Evolutionary conservation across 2,329 filamentous ascomycete genomes (phyloP), one percentile per base, ranked within the genome.

Genomic region (Blastomyces silverae): DNA sequence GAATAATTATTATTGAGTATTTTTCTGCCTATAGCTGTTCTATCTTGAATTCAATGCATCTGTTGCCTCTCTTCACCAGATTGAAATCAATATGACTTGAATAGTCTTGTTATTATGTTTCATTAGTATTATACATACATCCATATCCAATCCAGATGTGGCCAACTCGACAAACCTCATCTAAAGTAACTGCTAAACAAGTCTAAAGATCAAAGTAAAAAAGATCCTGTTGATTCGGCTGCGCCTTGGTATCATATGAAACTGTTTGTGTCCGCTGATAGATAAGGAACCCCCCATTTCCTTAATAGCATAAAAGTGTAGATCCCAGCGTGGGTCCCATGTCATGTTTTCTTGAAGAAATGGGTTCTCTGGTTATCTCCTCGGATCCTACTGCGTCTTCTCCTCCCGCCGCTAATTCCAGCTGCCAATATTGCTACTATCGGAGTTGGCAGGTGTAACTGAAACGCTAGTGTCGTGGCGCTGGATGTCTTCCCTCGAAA

Each of bases 51-150:
- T 15, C 13, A 44, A 17, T 20, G 1, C 1, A 44, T 44, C 17
- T 17, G 15, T 44, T 44, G 1, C 17, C 42, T 20, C 42, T 15
- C 42, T 44, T 44, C 15, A 20, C 42, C 5, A 15, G 15, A 44
- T 17, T 5, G 17, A 4, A 20, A 4, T 44, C 42, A 17, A 44
- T 15, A 17, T 37, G 8, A 4, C 10, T 34, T 37, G 34, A 20
- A 1, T 15, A 5, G 17, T 44, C n/a, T 44, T 44, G 2, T 44
- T 17, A 17, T 44, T 44, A 44, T 37, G 34, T 15, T 52, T 11
- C n/a, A 28, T 11, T 53, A 53, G 4, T 53, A 52, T 22, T 52
- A 53, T 53, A 53, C 50, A 53, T 28, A 53, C 50, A 53, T 28
- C 13, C 22, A 53, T 28, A 53, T 13, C 50, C 10, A 13, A 13